phyloP scores from a whole-genome alignment of 805 yeast genomes.

The Wickerhamomyces tratensis region DNA sequence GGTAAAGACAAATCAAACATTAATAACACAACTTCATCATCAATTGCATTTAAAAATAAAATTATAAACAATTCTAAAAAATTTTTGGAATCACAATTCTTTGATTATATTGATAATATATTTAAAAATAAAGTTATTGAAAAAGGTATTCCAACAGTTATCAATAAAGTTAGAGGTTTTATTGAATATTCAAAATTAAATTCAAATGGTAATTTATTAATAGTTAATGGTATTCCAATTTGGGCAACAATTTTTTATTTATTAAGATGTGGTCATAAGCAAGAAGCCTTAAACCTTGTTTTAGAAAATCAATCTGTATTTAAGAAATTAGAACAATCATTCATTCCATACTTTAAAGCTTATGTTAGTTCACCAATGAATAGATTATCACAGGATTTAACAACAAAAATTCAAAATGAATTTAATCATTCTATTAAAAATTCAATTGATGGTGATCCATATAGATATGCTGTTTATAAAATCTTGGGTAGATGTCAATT shows the following conservation, averaged over 20 bases:
- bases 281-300: slow-evolving; percentile 71
- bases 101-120: slow-evolving; percentile 59
- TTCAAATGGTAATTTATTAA: slow-evolving; percentile 39
- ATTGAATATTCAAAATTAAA: slow-evolving; percentile 35
- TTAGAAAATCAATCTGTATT: slow-evolving; percentile 57
- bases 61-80: slow-evolving; percentile 46
- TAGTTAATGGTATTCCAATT: slow-evolving; percentile 80
- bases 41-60: slow-evolving; percentile 17
- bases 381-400: slow-evolving; percentile 54
- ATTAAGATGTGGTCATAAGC: slow-evolving; percentile 70
- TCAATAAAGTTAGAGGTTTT: slow-evolving; percentile 62
- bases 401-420: slow-evolving; percentile 64
- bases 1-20: slow-evolving; percentile 5
- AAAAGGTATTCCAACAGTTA: slow-evolving; percentile 63
- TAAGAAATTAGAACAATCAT: slow-evolving; percentile 76
- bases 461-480: slow-evolving; percentile 82
- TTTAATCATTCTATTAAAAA: slow-evolving; percentile 78
- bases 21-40: slow-evolving; percentile 5
- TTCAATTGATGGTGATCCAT: slow-evolving; percentile 68
- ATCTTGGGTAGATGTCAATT: slow-evolving; percentile 82
- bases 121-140: slow-evolving; percentile 42
- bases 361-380: slow-evolving; percentile 48
- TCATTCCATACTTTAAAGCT: slow-evolving; percentile 69
- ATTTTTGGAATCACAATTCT: slow-evolving; percentile 70
- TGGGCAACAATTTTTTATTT: slow-evolving; percentile 89